phyloP scores from a whole-genome alignment of 495 filamentous ascomycete species.

The Poronia punctata region DNA sequence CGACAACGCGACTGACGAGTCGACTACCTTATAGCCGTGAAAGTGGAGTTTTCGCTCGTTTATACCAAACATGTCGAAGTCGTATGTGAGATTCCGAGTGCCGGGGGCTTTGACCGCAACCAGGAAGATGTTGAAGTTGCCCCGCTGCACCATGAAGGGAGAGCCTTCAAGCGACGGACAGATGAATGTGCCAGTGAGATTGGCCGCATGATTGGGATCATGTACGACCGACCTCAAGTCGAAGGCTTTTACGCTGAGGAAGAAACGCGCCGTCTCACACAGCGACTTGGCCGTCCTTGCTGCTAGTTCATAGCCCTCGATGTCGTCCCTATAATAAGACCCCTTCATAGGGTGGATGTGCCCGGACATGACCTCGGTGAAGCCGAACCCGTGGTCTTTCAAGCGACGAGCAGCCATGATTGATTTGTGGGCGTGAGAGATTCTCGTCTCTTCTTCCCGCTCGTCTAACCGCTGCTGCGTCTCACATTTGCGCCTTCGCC shows the following conservation, averaged over 20 bases:
- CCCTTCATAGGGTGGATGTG: constrained; percentile 46
- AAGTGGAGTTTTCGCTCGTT: constrained; percentile 48
- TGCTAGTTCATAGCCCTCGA: constrained; percentile 49
- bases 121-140: constrained; percentile 53
- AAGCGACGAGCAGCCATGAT: constrained; percentile 36
- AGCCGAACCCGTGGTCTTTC: constrained; percentile 45
- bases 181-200: constrained; percentile 57
- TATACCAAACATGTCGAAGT: constrained; percentile 51
- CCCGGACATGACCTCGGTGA: constrained; percentile 59
- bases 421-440: constrained; percentile 30
- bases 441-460: constrained; percentile 20
- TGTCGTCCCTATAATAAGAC: constrained; percentile 38
- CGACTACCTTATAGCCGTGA: constrained; percentile 56
- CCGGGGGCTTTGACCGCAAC: constrained; percentile 47
- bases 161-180: constrained; percentile 48
- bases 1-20: constrained; percentile 50
- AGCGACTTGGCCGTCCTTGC: constrained; percentile 44
- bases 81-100: constrained; percentile 53
- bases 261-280: constrained; percentile 52
- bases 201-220: constrained; percentile 43
- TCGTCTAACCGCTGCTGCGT: constrained; percentile 11
- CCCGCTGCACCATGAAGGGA: constrained; percentile 54
- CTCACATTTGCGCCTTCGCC: constrained; percentile 2
- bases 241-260: constrained; percentile 52
- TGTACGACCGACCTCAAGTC: constrained; percentile 36